These are phyloP conservation scores for Fusarium clavum DNA, from an alignment of 2,329 filamentous ascomycete genomes.

Conservation along the genomic window DNA sequence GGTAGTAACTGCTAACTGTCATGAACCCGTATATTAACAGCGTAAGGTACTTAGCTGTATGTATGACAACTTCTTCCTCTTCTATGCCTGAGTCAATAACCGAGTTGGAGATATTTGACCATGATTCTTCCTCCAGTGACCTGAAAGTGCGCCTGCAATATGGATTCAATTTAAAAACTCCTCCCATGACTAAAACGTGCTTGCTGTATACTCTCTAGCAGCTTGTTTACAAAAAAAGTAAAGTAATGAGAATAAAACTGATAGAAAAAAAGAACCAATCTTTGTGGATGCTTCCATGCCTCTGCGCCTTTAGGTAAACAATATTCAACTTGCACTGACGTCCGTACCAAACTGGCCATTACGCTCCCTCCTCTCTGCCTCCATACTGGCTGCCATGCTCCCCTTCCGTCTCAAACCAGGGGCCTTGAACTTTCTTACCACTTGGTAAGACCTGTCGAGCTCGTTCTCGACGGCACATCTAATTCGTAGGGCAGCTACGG, in stretches of 20 bases:
- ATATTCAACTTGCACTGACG: slow-evolving; percentile 23
- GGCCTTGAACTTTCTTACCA: slow-evolving; percentile 73
- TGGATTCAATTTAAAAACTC: background rate
- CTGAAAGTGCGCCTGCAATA: background rate
- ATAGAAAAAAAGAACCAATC: background rate
- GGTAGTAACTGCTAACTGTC: no score
- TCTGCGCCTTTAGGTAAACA: background rate
- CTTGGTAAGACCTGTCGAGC: slow-evolving; percentile 85
- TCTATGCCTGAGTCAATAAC: background rate
- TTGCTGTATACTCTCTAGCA: background rate
- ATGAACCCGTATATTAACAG: background rate
- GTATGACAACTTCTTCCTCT: background rate
- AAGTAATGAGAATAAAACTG: background rate
- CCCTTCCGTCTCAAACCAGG: slow-evolving; percentile 62
- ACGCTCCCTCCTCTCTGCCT: slow-evolving; percentile 38
- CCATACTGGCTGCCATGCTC: slow-evolving; percentile 50
- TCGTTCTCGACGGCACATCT: slow-evolving; percentile 89
- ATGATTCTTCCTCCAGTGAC: no score
- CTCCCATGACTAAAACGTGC: background rate
- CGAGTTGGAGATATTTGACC: background rate
- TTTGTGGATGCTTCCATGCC: slow-evolving; percentile 8
- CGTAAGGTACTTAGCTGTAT: background rate
- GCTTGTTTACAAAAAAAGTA: background rate
- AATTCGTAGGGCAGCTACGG: slow-evolving; percentile 82
- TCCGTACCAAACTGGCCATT: slow-evolving; percentile 27